Conservation (phyloP, 2,329 filamentous ascomycete genomes). For the Hypomyces rosellus region DNA sequence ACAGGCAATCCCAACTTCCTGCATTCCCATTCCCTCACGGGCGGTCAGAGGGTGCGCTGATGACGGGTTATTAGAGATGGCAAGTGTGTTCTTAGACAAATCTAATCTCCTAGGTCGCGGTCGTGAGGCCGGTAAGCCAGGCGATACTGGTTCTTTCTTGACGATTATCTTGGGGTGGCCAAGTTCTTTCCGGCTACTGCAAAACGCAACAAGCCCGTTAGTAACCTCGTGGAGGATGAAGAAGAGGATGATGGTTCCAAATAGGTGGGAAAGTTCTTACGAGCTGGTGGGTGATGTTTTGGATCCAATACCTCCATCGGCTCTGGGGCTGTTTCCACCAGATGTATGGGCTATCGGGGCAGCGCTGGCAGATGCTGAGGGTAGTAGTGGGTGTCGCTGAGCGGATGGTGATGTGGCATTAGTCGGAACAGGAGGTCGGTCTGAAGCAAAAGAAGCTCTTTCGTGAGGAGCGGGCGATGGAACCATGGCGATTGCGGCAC, state of each 20-base stretch:
- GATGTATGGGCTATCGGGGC: constrained; percentile 41
- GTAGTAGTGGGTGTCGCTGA: constrained; percentile 32
- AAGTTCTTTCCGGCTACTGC: constrained; percentile 44
- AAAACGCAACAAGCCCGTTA: constrained; percentile 11
- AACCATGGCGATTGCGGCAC: constrained; percentile 62
- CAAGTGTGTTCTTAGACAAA: constrained; percentile 57
- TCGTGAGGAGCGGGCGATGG: constrained; percentile 63
- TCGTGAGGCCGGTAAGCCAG: constrained; percentile 65
- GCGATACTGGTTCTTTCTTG: constrained; percentile 92
- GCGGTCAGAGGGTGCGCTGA: constrained; percentile 72
- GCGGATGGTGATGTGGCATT: constrained; percentile 37
- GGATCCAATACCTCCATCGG: constrained; percentile 28
- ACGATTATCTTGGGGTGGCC: constrained; percentile 75
- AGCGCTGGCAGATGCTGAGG: constrained; percentile 25
- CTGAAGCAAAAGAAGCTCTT: constrained; percentile 50
- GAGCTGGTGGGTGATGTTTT: constrained; percentile 54
- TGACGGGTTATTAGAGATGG: constrained; percentile 46
- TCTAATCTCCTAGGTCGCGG: constrained; percentile 62
- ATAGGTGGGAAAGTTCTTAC: constrained; percentile 38
- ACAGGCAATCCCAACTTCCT: constrained; percentile 89
- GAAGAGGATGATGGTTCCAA: not conserved
- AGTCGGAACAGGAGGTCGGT: constrained; percentile 35
- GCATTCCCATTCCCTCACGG: constrained; percentile 73
- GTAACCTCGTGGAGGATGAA: not conserved
- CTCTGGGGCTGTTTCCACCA: constrained; percentile 50